A percentile compares a stretch with the other conserved stretches of the same genome.
phyloP scores from a whole-genome alignment of 2,329 filamentous ascomycete genomes.

The Zasmidium angulare region DNA sequence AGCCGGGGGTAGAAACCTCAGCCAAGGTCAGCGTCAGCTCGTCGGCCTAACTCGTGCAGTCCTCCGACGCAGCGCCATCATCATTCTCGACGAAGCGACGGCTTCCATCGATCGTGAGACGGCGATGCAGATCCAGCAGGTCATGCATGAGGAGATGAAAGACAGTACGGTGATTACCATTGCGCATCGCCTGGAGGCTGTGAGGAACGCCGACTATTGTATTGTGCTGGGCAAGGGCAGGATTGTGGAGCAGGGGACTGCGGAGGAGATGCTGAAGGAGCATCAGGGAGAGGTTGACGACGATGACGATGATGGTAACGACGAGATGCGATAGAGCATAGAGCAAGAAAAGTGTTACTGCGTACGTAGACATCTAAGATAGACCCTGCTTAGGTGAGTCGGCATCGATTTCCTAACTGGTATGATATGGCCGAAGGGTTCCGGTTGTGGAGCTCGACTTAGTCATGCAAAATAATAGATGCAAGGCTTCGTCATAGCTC shows the following conservation, averaged over 20 bases:
- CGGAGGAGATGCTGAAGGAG: conserved; percentile 31
- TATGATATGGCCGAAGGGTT: neutral
- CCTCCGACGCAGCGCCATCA: conserved; percentile 58
- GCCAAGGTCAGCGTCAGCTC: conserved; percentile 65
- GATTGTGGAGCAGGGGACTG: conserved; percentile 41
- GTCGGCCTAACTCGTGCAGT: conserved; percentile 65
- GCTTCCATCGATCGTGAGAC: conserved; percentile 65
- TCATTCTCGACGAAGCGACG: conserved; percentile 67
- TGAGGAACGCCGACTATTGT: conserved; percentile 58
- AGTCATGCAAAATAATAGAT: too few species aligned
- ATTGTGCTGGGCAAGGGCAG: conserved; percentile 55
- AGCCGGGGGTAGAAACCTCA: conserved; percentile 61
- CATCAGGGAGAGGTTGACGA: conserved; percentile 15
- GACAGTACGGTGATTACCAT: conserved; percentile 65
- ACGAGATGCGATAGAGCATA: neutral
- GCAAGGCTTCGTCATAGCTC: too few species aligned
- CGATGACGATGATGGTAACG: neutral
- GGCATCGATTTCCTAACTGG: too few species aligned
- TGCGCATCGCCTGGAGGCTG: conserved; percentile 64
- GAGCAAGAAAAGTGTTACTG: too few species aligned
- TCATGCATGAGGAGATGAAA: conserved; percentile 57
- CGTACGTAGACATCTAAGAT: too few species aligned
- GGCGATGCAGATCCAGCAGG: conserved; percentile 55
- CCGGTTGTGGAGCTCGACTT: neutral
- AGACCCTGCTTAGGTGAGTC: too few species aligned